Evolutionary conservation across 2,329 filamentous ascomycete species (phyloP).

Genomic region (Fusarium oligoseptatum): DNA sequence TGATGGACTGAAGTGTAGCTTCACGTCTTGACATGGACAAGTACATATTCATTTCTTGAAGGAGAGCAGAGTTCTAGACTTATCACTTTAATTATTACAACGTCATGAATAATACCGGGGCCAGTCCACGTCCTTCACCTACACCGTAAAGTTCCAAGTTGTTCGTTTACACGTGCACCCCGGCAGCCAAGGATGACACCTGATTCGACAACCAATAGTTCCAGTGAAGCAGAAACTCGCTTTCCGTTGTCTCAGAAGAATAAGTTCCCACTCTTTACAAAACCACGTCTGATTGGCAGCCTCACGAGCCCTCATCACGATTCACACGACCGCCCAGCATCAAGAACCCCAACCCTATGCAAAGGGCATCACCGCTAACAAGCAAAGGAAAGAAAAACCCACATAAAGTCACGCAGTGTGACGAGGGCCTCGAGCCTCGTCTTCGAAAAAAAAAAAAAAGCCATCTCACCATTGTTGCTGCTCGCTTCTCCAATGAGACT

Average conservation of each 20-base stretch:
- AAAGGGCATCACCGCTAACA: slow-evolving; percentile 26
- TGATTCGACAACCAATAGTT: neutral
- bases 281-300: slow-evolving; percentile 15
- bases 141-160: neutral
- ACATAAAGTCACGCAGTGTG: slow-evolving; percentile 16
- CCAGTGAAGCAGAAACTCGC: neutral
- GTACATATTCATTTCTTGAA: neutral
- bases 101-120: neutral
- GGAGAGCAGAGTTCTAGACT: neutral
- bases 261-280: neutral
- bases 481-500: slow-evolving; percentile 45
- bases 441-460: neutral
- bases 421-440: slow-evolving; percentile 24
- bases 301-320: neutral
- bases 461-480: slow-evolving; percentile 36
- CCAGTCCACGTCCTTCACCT: neutral
- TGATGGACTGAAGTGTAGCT: neutral
- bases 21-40: neutral
- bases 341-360: slow-evolving; percentile 22
- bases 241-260: neutral
- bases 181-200: neutral
- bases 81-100: neutral
- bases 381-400: neutral
- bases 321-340: neutral
- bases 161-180: neutral